A percentile compares a stretch with the other conserved stretches of the same genome.
Conservation (phyloP, 2,329 filamentous ascomycete genomes). For the Fusarium circinatum region DNA sequence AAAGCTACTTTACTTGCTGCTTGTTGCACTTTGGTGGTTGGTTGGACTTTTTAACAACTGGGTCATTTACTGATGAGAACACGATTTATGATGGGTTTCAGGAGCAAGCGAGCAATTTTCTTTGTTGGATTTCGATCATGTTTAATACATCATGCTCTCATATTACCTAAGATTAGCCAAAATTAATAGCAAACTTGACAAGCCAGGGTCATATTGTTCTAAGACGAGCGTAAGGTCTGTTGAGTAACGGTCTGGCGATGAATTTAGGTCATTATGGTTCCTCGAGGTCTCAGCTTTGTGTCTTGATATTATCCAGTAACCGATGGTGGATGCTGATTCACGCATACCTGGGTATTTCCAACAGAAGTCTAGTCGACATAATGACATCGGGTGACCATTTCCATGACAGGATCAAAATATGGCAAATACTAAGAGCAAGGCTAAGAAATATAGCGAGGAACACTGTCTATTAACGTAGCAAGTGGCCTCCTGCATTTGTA, state of each 20-base stretch:
- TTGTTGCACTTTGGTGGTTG: constrained; percentile 3
- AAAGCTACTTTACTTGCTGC: constrained; percentile 3
- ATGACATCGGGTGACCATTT: background rate
- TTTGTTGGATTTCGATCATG: background rate
- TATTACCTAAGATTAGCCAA: background rate
- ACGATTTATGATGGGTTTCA: constrained; percentile 3
- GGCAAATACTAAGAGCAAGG: background rate
- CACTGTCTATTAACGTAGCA: background rate
- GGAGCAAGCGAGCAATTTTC: background rate
- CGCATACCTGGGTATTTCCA: background rate
- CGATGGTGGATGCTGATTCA: background rate
- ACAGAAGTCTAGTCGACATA: background rate
- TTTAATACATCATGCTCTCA: background rate
- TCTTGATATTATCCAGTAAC: background rate
- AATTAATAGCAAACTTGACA: background rate
- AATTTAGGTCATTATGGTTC: background rate
- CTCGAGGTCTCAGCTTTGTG: too few species aligned
- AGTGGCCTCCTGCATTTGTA: background rate
- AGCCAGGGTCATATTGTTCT: too few species aligned
- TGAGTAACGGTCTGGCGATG: background rate
- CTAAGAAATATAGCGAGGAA: too few species aligned
- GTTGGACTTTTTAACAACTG: constrained; percentile 5
- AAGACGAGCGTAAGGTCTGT: background rate
- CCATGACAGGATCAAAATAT: background rate
- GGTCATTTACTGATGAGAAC: background rate